These are phyloP conservation scores for Sclerospora graminicola DNA, from an alignment of 352 stramenopile species.

Conservation along the genomic window DNA sequence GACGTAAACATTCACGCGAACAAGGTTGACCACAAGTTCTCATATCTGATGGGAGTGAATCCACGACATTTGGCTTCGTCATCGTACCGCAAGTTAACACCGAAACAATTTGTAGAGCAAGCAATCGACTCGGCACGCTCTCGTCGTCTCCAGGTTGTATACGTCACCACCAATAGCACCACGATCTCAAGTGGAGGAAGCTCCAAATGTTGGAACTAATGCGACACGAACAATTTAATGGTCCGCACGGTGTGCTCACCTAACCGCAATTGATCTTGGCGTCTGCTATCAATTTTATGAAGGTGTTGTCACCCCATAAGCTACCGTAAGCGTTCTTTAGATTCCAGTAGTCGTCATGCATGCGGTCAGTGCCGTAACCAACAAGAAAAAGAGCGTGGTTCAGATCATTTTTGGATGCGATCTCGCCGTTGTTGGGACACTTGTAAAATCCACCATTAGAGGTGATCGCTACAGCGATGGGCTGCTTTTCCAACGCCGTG, in stretches of 20 bases:
- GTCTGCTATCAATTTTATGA: too few species aligned
- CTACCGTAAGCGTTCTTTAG: too few species aligned
- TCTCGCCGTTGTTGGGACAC: slow-evolving; percentile 53
- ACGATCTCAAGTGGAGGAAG: slow-evolving; percentile 16
- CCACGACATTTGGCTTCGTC: slow-evolving; percentile 44
- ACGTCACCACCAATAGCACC: slow-evolving; percentile 9
- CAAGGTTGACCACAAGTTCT: slow-evolving; percentile 43
- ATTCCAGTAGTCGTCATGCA: too few species aligned
- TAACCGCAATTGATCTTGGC: too few species aligned
- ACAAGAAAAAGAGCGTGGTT: slow-evolving; percentile 77
- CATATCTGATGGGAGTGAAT: slow-evolving; percentile 64
- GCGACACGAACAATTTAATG: slow-evolving; percentile 45
- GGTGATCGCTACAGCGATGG: slow-evolving; percentile 69
- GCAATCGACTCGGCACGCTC: slow-evolving; percentile 28
- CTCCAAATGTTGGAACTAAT: slow-evolving; percentile 57
- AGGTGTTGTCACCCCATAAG: too few species aligned
- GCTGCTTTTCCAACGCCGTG: slow-evolving; percentile 44
- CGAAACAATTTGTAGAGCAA: slow-evolving; percentile 46
- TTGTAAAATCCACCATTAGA: slow-evolving; percentile 64
- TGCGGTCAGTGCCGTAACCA: slow-evolving; percentile 53
- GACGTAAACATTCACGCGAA: slow-evolving; percentile 63
- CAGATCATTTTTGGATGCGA: slow-evolving; percentile 57
- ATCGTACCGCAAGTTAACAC: slow-evolving; percentile 21
- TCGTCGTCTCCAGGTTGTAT: slow-evolving; percentile 16
- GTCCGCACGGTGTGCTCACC: slow-evolving; percentile 48